phyloP scores from a whole-genome alignment of 768 basidiomycete genomes.

The Boletus reticuloceps region DNA sequence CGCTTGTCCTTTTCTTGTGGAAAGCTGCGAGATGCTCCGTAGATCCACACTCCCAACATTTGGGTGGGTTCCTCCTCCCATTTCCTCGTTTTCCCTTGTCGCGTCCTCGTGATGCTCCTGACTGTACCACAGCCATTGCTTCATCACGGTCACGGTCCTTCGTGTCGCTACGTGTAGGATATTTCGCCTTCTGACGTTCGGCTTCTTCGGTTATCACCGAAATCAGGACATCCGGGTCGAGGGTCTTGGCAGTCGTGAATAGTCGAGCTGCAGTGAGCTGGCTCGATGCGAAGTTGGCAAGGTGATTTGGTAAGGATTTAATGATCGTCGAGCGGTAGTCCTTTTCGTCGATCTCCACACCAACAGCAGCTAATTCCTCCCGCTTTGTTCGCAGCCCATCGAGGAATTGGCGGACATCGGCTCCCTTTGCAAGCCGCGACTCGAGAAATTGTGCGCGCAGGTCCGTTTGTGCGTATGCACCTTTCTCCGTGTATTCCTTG shows the following conservation, averaged over 20 bases:
- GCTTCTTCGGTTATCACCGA: background rate
- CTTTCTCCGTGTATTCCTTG: background rate
- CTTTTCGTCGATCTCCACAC: background rate
- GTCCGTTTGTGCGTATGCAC: background rate
- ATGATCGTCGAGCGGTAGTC: background rate
- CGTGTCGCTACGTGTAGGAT: background rate
- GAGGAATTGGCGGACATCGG: background rate
- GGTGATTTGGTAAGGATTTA: background rate
- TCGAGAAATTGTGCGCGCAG: background rate
- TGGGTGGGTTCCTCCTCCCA: background rate
- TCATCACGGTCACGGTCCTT: background rate
- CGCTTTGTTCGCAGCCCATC: background rate
- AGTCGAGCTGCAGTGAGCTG: background rate
- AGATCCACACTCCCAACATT: background rate
- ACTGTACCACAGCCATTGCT: background rate
- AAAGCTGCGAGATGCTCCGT: background rate
- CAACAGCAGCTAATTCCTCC: background rate
- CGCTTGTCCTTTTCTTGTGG: background rate
- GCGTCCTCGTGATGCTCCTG: background rate
- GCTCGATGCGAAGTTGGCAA: background rate
- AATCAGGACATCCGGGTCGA: background rate
- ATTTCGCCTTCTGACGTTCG: background rate
- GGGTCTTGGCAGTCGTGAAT: background rate
- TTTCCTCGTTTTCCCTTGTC: background rate
- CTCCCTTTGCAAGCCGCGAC: background rate